Base-by-base conservation (phyloP, 495 filamentous ascomycete species). In the Tetracladium setigerum region DNA sequence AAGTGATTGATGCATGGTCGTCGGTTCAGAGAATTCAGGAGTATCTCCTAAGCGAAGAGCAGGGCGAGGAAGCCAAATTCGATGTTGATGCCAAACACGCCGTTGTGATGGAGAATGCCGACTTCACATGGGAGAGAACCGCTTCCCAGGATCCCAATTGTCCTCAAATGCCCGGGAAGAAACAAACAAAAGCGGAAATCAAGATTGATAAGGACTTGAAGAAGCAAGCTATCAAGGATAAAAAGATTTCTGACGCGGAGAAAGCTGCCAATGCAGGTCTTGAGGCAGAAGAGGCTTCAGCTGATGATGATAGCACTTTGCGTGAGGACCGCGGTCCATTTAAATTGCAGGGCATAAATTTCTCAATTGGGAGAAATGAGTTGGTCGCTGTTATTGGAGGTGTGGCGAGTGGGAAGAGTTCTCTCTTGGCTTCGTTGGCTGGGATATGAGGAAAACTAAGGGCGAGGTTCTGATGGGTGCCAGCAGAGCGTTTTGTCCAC, bases 61-160 rank as follows among this genome's bases (percentile, higher is more conserved):
- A 83, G 27, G 71, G 79, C 19, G 91, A 96, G 44, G 81, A 87
- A 34, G 77, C 82, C 10, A 58, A 73, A 7, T 75, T 79, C 58
- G 71, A 89, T 40, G 64, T 73, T 12, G 70, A 82, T 15, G 73
- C 72, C 47, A 64, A 77, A 9, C 70, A 81, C 47, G 92, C 90
- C 0, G 74, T 95, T 37, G 79, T 83, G 41, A 70, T 95, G 53
- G 67, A 77, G 12, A 50, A 79, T 54, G 90, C 87, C 0, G 77
- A 76, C n/a, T 96, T 96, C 60, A 95, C 89, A 0, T 98, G 92
- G 92, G 91, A 97, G 61, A 75, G 83, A 19, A 80, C 81, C 7
- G 72, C 80, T 1, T 83, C 79, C 1, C 77, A 82, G 49, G 77
- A 83, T 33, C 40, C 66, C 0, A 76, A 79, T 14, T 60, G 63